These are phyloP conservation scores for Ceratobasidium theobromae DNA, from an alignment of 1,284 basidiomycete species.

Conservation along the genomic window DNA sequence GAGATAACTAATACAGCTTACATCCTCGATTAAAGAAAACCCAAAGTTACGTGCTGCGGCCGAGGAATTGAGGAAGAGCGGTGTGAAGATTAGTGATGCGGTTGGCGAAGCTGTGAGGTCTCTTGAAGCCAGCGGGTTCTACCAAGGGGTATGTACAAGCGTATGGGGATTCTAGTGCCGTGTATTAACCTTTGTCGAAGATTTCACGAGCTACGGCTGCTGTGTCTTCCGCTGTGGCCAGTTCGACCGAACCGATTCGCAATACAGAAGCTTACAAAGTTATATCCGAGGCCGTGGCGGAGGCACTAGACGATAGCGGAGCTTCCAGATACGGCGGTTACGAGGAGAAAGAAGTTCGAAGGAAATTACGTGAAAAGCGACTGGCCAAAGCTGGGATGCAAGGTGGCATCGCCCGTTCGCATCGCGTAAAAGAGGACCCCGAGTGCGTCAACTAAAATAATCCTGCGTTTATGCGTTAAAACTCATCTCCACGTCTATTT, in stretches of 20 bases:
- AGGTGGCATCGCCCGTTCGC: constrained; percentile 51
- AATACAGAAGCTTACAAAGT: constrained; percentile 95
- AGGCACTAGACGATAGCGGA: constrained; percentile 92
- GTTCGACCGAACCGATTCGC: constrained; percentile 88
- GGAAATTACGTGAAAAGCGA: constrained; percentile 71
- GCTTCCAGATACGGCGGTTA: constrained; percentile 92
- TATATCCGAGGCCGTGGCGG: constrained; percentile 83
- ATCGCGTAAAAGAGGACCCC: constrained; percentile 64
- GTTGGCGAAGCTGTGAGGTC: constrained; percentile 85
- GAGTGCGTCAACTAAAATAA: constrained; percentile 59
- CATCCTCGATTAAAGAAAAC: constrained; percentile 96
- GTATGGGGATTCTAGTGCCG: constrained; percentile 35
- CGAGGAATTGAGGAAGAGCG: constrained; percentile 84
- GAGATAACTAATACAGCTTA: constrained; percentile 55
- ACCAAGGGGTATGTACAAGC: constrained; percentile 66
- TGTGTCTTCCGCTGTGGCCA: constrained; percentile 74
- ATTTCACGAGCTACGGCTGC: constrained; percentile 79
- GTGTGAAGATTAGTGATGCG: constrained; percentile 91
- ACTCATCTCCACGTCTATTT: not conserved
- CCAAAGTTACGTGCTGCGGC: constrained; percentile 88
- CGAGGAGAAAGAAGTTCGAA: constrained; percentile 85
- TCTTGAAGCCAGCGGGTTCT: constrained; percentile 93
- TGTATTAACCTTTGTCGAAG: constrained; percentile 43
- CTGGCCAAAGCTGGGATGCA: constrained; percentile 80
- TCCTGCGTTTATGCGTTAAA: not conserved